Base-by-base conservation (phyloP, 2,329 filamentous ascomycete genomes). In the Sporothrix globosa region DNA sequence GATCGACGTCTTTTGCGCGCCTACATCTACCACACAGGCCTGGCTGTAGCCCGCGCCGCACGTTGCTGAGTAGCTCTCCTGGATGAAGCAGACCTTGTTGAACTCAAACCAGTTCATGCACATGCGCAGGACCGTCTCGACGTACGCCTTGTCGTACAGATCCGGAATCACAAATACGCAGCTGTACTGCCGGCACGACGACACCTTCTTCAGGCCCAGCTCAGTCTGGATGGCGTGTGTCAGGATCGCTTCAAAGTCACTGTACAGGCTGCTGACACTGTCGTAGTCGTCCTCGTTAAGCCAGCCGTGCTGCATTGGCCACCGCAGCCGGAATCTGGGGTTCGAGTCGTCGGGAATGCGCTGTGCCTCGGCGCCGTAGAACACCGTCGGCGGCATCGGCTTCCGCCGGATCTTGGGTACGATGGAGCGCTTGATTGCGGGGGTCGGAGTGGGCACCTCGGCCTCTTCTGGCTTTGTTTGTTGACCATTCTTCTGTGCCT, bases 121-220 rank as follows among this genome's bases (percentile, higher is more conserved):
- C 72, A 96, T 92, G 70, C 94, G 90, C 54, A 99, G 84, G 11
- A 96, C 83, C 77, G 91, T 90, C 66, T 93, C 92, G 21, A 98
- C 92, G 74, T 97, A 97, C 67, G 88, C 88, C 79, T 97, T 96
- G 81, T 99, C 96, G 81, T 98, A 99, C 11, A 99, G 85, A 78
- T 99, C 96, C 0, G 96, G 96, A 61, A 99, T 96, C 73, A 99
- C 90, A 77, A 98, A 93, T n/a, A 97, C 94, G 75, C 93, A 97
- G 76, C 92, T 96, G 80, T 97, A 98, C 78, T 96, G 92, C 69
- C 87, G 87, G 89, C 94, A 96, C 67, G 95, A 90, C 75, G 90
- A 91, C 76, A 91, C 91, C 73, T 88, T 89, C 39, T 86, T 89
- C 54, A 97, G 80, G 0, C 91, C 92, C 10, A 98, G 85, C 76